Conservation (phyloP, 2,329 filamentous ascomycete species). For the Stagonosporopsis vannaccii region DNA sequence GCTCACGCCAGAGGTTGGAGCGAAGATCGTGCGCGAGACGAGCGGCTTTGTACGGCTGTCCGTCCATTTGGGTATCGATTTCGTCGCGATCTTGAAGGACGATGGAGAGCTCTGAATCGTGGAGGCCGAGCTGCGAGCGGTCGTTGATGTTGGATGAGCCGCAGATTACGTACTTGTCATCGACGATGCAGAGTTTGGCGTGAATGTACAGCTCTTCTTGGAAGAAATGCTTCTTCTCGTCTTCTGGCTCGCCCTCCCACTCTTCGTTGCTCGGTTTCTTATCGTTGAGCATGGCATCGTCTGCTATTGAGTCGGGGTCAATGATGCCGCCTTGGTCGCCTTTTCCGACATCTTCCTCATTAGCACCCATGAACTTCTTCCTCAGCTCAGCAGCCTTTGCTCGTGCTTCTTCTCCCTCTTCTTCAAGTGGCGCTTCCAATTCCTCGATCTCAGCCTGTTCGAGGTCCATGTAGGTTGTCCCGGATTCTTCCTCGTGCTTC, state of each 20-base stretch:
- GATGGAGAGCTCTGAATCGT: constrained; percentile 90
- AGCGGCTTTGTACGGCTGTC: constrained; percentile 77
- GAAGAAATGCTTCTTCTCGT: constrained; percentile 86
- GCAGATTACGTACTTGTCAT: constrained; percentile 85
- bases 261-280: constrained; percentile 70
- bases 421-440: constrained; percentile 67
- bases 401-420: constrained; percentile 48
- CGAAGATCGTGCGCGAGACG: constrained; percentile 82
- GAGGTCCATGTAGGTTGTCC: constrained; percentile 83
- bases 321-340: constrained; percentile 50
- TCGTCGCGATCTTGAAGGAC: constrained; percentile 84
- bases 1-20: constrained; percentile 87
- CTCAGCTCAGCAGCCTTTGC: constrained; percentile 56
- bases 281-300: constrained; percentile 81
- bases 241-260: constrained; percentile 77
- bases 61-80: constrained; percentile 78
- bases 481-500: constrained; percentile 79
- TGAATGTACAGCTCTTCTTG: constrained; percentile 98
- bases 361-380: constrained; percentile 53
- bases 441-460: constrained; percentile 89
- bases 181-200: constrained; percentile 86
- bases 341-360: constrained; percentile 50
- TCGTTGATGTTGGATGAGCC: constrained; percentile 93
- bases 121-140: constrained; percentile 82
- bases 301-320: constrained; percentile 72